phyloP scores from a whole-genome alignment of 352 stramenopile genomes.

The Plasmopara muralis region DNA sequence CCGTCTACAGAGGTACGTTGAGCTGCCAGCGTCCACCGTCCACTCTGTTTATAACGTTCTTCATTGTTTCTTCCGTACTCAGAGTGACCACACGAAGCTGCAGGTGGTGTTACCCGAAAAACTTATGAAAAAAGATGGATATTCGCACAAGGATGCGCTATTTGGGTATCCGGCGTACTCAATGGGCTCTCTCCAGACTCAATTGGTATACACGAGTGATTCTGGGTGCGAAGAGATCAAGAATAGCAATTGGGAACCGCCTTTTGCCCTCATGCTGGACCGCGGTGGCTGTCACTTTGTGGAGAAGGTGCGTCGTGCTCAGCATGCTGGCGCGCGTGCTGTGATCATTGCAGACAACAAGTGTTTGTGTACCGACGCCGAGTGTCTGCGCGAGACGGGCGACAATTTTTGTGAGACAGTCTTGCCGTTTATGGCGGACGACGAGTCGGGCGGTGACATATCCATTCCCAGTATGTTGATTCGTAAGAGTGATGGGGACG shows the following conservation, averaged over 20 bases:
- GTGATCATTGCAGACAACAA: constrained; percentile 96
- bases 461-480: constrained; percentile 95
- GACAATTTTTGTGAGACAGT: constrained; percentile 85
- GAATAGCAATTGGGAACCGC: constrained; percentile 76
- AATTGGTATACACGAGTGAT: constrained; percentile 86
- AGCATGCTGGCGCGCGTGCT: constrained; percentile 88
- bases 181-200: constrained; percentile 74
- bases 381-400: constrained; percentile 61
- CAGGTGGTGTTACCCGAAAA: constrained; percentile 82
- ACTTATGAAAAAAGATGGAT: constrained; percentile 90
- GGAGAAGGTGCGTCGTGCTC: constrained; percentile 90
- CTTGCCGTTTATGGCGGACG: constrained; percentile 89
- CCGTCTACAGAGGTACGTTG: constrained; percentile 62
- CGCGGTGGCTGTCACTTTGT: constrained; percentile 96
- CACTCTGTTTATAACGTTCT: constrained; percentile 7
- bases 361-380: constrained; percentile 89
- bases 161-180: constrained; percentile 95
- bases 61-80: not conserved
- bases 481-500: constrained; percentile 92
- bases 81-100: constrained; percentile 86
- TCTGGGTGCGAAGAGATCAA: constrained; percentile 77
- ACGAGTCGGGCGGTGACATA: constrained; percentile 95
- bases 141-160: constrained; percentile 94
- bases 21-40: not conserved
- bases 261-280: constrained; percentile 95